phyloP scores from a whole-genome alignment of 495 filamentous ascomycete species.

The Tuber microsphaerosporum region DNA sequence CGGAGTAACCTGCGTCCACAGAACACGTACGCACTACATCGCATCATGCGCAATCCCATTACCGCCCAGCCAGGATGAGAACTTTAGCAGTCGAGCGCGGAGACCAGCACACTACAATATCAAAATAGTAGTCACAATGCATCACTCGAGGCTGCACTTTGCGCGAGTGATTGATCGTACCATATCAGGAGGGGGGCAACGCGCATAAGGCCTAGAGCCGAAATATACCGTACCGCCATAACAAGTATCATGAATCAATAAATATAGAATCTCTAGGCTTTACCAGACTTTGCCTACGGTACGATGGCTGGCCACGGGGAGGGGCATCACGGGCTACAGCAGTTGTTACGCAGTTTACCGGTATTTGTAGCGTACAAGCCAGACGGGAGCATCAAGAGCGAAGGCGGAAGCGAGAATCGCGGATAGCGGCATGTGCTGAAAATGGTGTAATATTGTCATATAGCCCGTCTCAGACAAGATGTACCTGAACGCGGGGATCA shows the following conservation, averaged over 20 bases:
- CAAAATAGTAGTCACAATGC: neutral
- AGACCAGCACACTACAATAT: neutral
- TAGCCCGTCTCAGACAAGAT: neutral
- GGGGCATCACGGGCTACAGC: too few species aligned
- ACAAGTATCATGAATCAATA: neutral
- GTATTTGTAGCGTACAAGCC: too few species aligned
- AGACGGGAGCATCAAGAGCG: too few species aligned
- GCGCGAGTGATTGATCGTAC: neutral
- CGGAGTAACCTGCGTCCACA: neutral
- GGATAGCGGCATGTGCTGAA: neutral
- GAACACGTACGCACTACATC: neutral
- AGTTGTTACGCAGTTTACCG: too few species aligned
- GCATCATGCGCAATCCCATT: neutral
- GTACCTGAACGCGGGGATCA: neutral
- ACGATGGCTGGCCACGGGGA: neutral
- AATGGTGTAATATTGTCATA: neutral
- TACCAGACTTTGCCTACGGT: neutral
- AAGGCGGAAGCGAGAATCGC: neutral
- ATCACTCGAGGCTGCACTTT: neutral
- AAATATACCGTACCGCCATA: neutral
- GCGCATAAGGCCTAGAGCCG: neutral
- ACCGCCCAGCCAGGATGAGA: neutral
- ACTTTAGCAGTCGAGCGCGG: neutral
- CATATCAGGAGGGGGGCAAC: neutral
- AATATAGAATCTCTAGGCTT: too few species aligned